Base-by-base conservation (phyloP, 441 rosid species). In the Biscutella laevigata region DNA sequence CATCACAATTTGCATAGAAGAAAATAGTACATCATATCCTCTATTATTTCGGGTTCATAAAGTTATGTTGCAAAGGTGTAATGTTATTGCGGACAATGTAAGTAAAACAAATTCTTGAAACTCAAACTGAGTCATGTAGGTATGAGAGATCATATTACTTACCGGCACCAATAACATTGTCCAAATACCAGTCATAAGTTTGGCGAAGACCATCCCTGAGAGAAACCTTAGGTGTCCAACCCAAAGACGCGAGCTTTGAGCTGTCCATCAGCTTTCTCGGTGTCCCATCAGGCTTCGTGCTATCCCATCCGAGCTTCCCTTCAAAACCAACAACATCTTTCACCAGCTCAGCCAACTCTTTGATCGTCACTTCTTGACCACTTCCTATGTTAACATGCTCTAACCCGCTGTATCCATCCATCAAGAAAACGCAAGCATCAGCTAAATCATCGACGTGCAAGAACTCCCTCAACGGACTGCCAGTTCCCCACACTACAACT, bases 241-340 rank as follows among this genome's bases (percentile, higher is more conserved):
- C 98, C 70, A 88, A 71, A 7, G 69, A 75, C 4, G 81, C 77
- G 4, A 88, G 81, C 81, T 79, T 85, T 0, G 98, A 77, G 73
- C 83, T 88, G 60, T 91, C 96, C 96, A 91, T 91, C 43, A 91
- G 79, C 77, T 91, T 91, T 71, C 98, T 83, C 0, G 96, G 96
- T 10, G 96, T 85, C 36, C 95, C 98, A 45, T 91, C 96, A 0
- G 98, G 98, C 68, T 91, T 91, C 0, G 84, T 74, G 3, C 69
- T 49, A 36, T 88, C 95, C 98, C 98, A 91, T 41, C 72, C 81
- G 20, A 91, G 85, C 63, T 79, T 74, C 0, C 98, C 98, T 54
- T 80, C 48, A 30, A 83, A 91, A 19, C 91, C 91, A 16, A 91
- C 98, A 1, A 85, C 95, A 38, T 88, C 94, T 74, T 81, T 87